Conservation (phyloP, 768 basidiomycete species). For the Lyophyllum shimeji region DNA sequence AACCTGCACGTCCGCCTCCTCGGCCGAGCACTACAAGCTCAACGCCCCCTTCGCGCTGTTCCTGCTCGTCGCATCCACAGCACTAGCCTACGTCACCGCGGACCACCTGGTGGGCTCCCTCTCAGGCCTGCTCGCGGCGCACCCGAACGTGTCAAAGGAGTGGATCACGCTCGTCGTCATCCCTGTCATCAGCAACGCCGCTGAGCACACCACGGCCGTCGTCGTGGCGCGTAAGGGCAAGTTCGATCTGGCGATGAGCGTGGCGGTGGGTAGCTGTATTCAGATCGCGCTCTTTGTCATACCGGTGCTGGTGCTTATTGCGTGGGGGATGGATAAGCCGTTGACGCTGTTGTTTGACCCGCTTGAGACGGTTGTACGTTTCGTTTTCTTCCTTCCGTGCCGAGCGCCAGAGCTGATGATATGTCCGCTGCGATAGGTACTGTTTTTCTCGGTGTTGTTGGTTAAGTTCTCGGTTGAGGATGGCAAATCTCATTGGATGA, state of each 20-base stretch:
- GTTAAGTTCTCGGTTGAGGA: conserved; percentile 46
- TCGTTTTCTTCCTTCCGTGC: neutral
- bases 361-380: conserved; percentile 36
- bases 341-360: conserved; percentile 39
- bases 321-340: conserved; percentile 41
- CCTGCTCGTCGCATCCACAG: conserved; percentile 32
- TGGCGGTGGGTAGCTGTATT: conserved; percentile 43
- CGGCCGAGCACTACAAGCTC: conserved; percentile 29
- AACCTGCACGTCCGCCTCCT: conserved; percentile 6
- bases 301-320: conserved; percentile 35
- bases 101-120: conserved; percentile 41
- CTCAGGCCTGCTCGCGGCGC: conserved; percentile 36
- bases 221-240: conserved; percentile 41
- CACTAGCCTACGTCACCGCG: conserved; percentile 40
- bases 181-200: conserved; percentile 40
- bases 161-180: conserved; percentile 47
- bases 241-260: conserved; percentile 42
- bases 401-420: conserved; percentile 1
- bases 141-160: conserved; percentile 40
- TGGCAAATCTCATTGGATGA: conserved; percentile 50
- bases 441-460: conserved; percentile 40
- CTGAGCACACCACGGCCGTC: conserved; percentile 42
- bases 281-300: conserved; percentile 45
- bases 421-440: conserved; percentile 17
- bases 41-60: conserved; percentile 34